Percentiles rank a stretch among this genome's conserved stretches.
Evolutionary conservation across 805 yeast species (phyloP).

Genomic region (Tetrapisispora nanseiensis): DNA sequence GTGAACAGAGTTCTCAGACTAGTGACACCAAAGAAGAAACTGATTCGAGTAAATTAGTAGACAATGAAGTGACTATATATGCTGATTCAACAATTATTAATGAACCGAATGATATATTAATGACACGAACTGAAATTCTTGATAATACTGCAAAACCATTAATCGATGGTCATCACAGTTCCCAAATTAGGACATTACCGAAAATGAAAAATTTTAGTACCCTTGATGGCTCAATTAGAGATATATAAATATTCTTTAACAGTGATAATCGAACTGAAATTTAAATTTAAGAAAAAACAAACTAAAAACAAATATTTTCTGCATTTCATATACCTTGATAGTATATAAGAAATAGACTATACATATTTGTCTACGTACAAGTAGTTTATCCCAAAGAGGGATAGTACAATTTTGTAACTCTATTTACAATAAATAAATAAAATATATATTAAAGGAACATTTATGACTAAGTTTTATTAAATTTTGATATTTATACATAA

Average conservation of each 20-base stretch:
- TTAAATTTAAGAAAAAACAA: not conserved
- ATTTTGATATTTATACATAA: not conserved
- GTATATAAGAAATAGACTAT: no score
- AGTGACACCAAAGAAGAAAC: constrained; percentile 8
- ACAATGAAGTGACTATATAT: not conserved
- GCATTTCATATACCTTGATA: not conserved
- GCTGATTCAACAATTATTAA: not conserved
- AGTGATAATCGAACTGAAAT: no score
- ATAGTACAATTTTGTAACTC: no score
- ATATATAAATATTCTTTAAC: constrained; percentile 5
- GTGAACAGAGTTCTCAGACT: not conserved
- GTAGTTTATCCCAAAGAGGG: no score
- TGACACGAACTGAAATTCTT: not conserved
- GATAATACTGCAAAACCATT: not conserved
- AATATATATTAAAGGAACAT: no score
- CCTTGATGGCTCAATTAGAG: constrained; percentile 17
- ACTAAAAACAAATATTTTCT: not conserved
- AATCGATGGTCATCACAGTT: not conserved
- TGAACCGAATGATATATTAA: not conserved
- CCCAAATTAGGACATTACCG: constrained; percentile 9
- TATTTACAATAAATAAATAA: no score
- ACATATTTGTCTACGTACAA: no score
- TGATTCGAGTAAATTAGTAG: constrained; percentile 9
- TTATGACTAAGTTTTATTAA: not conserved
- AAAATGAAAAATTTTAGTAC: constrained; percentile 24